phyloP scores from a whole-genome alignment of 2,329 filamentous ascomycete species.

The Sphaerostilbella broomeana region DNA sequence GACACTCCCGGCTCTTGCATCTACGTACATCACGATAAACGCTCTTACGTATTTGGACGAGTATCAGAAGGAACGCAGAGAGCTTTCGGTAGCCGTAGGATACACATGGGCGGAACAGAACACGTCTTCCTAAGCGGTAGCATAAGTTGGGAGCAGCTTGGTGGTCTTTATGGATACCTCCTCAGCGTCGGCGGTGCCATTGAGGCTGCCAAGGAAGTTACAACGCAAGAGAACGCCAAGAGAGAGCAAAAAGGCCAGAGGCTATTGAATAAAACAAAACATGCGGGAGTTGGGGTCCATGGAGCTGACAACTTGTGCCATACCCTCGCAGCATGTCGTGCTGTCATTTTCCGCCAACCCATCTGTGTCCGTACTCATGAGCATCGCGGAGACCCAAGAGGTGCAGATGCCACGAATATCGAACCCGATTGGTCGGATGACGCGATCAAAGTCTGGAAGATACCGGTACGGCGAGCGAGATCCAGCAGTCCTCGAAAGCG shows the following conservation, averaged over 20 bases:
- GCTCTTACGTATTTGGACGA: slow-evolving; percentile 80
- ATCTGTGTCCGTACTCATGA: slow-evolving; percentile 69
- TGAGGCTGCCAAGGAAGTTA: slow-evolving; percentile 38
- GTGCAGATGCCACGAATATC: slow-evolving; percentile 19
- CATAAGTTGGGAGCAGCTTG: slow-evolving; percentile 67
- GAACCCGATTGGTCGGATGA: slow-evolving; percentile 68
- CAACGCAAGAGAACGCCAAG: slow-evolving; percentile 33
- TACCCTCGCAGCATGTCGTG: slow-evolving; percentile 70
- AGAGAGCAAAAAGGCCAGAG: slow-evolving; percentile 34
- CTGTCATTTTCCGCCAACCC: slow-evolving; percentile 80
- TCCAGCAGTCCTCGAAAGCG: slow-evolving; percentile 33
- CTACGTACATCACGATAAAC: slow-evolving; percentile 71
- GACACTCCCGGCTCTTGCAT: slow-evolving; percentile 80
- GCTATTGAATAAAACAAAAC: slow-evolving; percentile 18
- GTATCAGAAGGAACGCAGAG: slow-evolving; percentile 81
- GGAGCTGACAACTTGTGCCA: slow-evolving; percentile 76
- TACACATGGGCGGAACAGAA: slow-evolving; percentile 57
- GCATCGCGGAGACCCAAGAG: slow-evolving; percentile 42
- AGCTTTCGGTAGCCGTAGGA: slow-evolving; percentile 60
- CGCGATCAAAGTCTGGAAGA: slow-evolving; percentile 77
- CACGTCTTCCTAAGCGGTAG: slow-evolving; percentile 79
- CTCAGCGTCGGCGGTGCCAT: slow-evolving; percentile 71
- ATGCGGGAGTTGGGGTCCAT: slow-evolving; percentile 56
- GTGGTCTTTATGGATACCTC: slow-evolving; percentile 78
- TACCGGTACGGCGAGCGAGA: slow-evolving; percentile 42